Conservation (phyloP, 2,329 filamentous ascomycete species). For the Penicillium sp. region DNA sequence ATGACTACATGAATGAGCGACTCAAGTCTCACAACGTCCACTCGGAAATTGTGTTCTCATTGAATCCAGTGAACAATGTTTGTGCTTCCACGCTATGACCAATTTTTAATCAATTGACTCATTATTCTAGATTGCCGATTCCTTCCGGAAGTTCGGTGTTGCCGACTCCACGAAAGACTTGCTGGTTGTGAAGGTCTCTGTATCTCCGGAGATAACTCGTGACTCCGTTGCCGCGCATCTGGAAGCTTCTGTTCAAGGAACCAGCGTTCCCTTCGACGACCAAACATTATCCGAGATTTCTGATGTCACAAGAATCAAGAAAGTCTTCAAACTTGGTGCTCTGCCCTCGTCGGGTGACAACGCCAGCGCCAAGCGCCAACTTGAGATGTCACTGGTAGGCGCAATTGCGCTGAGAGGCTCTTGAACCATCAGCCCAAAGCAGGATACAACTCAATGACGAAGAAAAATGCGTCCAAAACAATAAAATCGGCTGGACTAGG, state of each 20-base stretch:
- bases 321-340: slow-evolving; percentile 82
- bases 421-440: slow-evolving; percentile 20
- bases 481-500: background rate
- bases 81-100: slow-evolving; percentile 9
- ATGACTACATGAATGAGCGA: slow-evolving; percentile 62
- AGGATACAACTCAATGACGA: background rate
- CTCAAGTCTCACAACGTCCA: slow-evolving; percentile 85
- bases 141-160: slow-evolving; percentile 88
- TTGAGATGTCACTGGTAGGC: slow-evolving; percentile 73
- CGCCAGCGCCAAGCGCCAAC: slow-evolving; percentile 31
- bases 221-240: slow-evolving; percentile 66
- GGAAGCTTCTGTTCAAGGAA: slow-evolving; percentile 64
- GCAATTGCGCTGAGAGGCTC: slow-evolving; percentile 76
- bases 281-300: slow-evolving; percentile 61
- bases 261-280: slow-evolving; percentile 64
- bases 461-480: background rate
- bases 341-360: slow-evolving; percentile 48
- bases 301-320: slow-evolving; percentile 73
- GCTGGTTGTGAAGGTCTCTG: slow-evolving; percentile 79
- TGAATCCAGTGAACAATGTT: slow-evolving; percentile 84
- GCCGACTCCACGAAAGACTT: slow-evolving; percentile 70
- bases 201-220: slow-evolving; percentile 51
- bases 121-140: slow-evolving; percentile 75
- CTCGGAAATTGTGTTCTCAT: slow-evolving; percentile 80
- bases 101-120: slow-evolving; percentile 22